These are phyloP conservation scores for Barbatosphaeria neglecta DNA, from an alignment of 495 filamentous ascomycete genomes.

Conservation along the genomic window DNA sequence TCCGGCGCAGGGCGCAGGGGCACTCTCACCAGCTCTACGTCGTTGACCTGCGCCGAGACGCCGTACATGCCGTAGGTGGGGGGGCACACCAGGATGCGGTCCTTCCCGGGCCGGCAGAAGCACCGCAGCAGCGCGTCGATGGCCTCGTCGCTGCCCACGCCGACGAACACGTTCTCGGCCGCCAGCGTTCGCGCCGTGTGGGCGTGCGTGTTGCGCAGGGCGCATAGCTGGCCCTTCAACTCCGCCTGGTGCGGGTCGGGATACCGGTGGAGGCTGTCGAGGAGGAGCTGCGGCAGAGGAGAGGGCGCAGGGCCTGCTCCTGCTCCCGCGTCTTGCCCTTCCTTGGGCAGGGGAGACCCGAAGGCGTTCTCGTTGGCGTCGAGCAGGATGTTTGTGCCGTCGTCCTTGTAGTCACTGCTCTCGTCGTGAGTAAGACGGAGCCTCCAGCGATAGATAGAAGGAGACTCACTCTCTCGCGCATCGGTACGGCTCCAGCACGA, in stretches of 20 bases:
- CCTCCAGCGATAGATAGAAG: neutral
- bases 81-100: slow-evolving; percentile 87
- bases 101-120: slow-evolving; percentile 78
- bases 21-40: slow-evolving; percentile 73
- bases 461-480: slow-evolving; percentile 66
- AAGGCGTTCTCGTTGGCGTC: slow-evolving; percentile 98
- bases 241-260: slow-evolving; percentile 88
- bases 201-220: slow-evolving; percentile 72
- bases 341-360: slow-evolving; percentile 50
- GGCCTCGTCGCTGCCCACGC: slow-evolving; percentile 90
- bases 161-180: slow-evolving; percentile 81
- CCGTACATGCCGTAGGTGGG: slow-evolving; percentile 98
- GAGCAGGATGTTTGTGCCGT: slow-evolving; percentile 90
- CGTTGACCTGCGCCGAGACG: slow-evolving; percentile 88
- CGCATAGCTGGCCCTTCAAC: slow-evolving; percentile 78
- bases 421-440: slow-evolving; percentile 13
- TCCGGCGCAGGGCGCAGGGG: slow-evolving; percentile 48
- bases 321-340: slow-evolving; percentile 28
- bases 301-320: no score
- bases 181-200: slow-evolving; percentile 65
- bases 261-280: slow-evolving; percentile 75
- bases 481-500: slow-evolving; percentile 71
- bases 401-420: slow-evolving; percentile 92
- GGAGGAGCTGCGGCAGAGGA: no score
- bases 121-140: slow-evolving; percentile 87